phyloP scores from a whole-genome alignment of 176 grass and related monocot genomes.

The Zizania latifolia region DNA sequence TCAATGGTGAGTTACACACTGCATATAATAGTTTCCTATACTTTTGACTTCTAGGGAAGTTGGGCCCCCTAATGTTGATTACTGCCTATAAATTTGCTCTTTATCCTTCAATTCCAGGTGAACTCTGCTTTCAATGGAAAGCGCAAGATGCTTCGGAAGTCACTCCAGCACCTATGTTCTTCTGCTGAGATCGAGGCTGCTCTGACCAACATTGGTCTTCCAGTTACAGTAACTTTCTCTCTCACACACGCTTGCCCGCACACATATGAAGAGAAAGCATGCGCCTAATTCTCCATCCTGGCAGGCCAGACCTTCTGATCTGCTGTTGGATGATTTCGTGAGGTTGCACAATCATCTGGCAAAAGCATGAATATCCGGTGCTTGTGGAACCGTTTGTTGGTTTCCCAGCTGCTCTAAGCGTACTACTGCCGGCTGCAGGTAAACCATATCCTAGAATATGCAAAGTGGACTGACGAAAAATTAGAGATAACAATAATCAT shows the following conservation, averaged over 20 bases:
- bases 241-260: not conserved
- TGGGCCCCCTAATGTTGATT: not conserved
- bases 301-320: conserved; percentile 83
- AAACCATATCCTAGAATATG: not conserved
- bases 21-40: not conserved
- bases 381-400: not conserved
- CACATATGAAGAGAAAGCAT: not conserved
- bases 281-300: conserved; percentile 8
- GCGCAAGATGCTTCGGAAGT: conserved; percentile 94
- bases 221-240: conserved; percentile 49
- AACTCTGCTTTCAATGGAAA: conserved; percentile 92
- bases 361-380: conserved; percentile 30
- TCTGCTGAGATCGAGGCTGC: conserved; percentile 63
- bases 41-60: not conserved
- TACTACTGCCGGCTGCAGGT: conserved; percentile 1
- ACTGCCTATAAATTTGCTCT: not conserved
- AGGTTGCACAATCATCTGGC: conserved; percentile 64
- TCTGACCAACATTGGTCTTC: conserved; percentile 58
- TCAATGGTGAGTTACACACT: conserved; percentile 54
- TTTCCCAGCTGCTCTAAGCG: not conserved
- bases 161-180: conserved; percentile 67
- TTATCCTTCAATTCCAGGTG: conserved; percentile 43
- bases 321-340: conserved; percentile 83
- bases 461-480: not conserved
- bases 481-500: not conserved